phyloP scores from a whole-genome alignment of 176 grass and related monocot species.

The Bonia amplexicaulis region DNA sequence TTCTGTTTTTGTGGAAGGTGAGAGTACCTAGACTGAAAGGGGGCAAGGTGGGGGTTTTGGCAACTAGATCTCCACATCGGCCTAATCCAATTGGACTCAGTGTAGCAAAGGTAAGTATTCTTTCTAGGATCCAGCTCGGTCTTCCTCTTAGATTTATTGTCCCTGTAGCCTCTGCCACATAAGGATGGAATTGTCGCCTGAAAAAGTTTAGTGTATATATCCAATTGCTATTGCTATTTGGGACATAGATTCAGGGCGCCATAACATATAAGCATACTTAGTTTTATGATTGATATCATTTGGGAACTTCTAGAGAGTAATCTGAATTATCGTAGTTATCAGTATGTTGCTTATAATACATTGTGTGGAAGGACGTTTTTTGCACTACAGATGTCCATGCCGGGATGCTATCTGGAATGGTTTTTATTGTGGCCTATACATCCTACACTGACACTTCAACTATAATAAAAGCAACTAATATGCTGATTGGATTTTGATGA shows the following conservation, averaged over 20 bases:
- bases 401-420: background rate
- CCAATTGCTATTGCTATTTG: background rate
- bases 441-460: background rate
- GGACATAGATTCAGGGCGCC: background rate
- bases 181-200: background rate
- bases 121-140: background rate
- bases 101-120: conserved; percentile 71
- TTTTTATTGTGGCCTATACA: background rate
- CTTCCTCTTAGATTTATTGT: background rate
- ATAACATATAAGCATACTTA: background rate
- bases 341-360: background rate
- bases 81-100: conserved; percentile 95
- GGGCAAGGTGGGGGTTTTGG: conserved; percentile 80
- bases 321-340: background rate
- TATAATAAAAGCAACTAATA: background rate
- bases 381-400: background rate
- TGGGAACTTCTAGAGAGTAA: background rate
- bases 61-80: conserved; percentile 81
- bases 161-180: background rate
- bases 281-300: background rate
- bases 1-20: conserved; percentile 52
- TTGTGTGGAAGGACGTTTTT: background rate
- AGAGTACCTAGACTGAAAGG: conserved; percentile 93
- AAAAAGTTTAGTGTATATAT: background rate
- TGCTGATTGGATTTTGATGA: background rate